Evolutionary conservation across 1,284 basidiomycete genomes (phyloP).

Genomic region (Phlebopus sp.): DNA sequence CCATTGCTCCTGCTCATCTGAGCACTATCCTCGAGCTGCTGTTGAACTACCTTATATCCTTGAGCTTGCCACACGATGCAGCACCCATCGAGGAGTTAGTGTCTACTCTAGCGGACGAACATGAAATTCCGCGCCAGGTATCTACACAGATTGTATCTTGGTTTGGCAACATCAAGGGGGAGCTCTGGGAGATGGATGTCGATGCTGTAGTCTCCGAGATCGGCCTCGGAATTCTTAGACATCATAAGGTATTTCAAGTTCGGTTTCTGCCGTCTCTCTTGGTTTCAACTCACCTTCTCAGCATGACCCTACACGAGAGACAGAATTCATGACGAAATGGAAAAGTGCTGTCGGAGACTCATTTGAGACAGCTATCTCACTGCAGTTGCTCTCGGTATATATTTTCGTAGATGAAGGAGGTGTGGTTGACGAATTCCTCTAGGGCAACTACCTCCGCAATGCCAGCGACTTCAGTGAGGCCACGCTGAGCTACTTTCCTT

Average conservation of each 20-base stretch:
- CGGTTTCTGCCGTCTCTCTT: neutral
- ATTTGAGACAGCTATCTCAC: slow-evolving; percentile 56
- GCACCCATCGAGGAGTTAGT: slow-evolving; percentile 54
- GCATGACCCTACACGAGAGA: slow-evolving; percentile 55
- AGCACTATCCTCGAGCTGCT: slow-evolving; percentile 69
- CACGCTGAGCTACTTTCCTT: slow-evolving; percentile 68
- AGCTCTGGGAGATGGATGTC: slow-evolving; percentile 64
- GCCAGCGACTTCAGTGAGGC: slow-evolving; percentile 26
- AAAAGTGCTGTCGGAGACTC: slow-evolving; percentile 68
- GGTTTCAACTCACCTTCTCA: slow-evolving; percentile 26
- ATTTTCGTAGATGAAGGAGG: neutral
- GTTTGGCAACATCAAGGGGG: slow-evolving; percentile 66
- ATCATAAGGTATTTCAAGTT: slow-evolving; percentile 49
- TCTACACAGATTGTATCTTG: slow-evolving; percentile 71
- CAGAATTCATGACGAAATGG: slow-evolving; percentile 67
- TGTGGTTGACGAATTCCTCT: slow-evolving; percentile 1
- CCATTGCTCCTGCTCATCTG: slow-evolving; percentile 66
- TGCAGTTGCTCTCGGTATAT: slow-evolving; percentile 66
- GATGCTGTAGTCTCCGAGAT: slow-evolving; percentile 59
- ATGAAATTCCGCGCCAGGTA: slow-evolving; percentile 65
- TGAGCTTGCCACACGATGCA: slow-evolving; percentile 46
- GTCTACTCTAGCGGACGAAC: slow-evolving; percentile 62
- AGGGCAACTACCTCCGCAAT: slow-evolving; percentile 72
- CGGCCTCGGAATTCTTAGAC: slow-evolving; percentile 68
- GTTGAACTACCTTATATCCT: slow-evolving; percentile 65